A percentile compares a stretch with the other conserved stretches of the same genome.
Conservation (phyloP, 176 grass and related monocot species). For the Eleusine indica region DNA sequence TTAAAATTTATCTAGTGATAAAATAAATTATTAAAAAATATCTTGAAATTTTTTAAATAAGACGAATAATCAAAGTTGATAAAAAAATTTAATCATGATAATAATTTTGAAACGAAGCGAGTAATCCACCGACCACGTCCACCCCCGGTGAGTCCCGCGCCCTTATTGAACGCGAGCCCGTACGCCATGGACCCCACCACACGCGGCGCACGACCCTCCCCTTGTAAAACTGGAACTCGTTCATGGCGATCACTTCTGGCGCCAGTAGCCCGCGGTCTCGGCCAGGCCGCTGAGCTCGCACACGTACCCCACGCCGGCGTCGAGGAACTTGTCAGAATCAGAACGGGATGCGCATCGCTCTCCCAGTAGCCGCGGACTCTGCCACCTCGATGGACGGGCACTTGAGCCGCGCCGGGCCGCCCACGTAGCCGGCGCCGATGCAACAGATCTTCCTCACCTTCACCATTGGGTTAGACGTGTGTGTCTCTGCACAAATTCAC, state of each 20-base stretch:
- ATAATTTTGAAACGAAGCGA: neutral
- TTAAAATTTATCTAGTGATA: too few species aligned
- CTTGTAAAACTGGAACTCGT: conserved; percentile 59
- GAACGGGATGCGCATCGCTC: too few species aligned
- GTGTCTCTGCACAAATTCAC: too few species aligned
- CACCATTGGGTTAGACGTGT: conserved; percentile 1
- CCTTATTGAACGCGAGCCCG: conserved; percentile 65
- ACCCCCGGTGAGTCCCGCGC: conserved; percentile 58
- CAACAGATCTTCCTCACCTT: conserved; percentile 53
- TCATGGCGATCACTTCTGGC: conserved; percentile 56
- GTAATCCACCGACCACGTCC: conserved; percentile 51
- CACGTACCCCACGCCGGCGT: conserved; percentile 59
- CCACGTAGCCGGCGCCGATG: conserved; percentile 65
- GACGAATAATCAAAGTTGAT: too few species aligned
- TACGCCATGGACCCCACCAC: conserved; percentile 62
- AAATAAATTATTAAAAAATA: too few species aligned
- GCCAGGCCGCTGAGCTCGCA: conserved; percentile 52
- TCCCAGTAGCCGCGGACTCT: too few species aligned
- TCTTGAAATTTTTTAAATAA: too few species aligned
- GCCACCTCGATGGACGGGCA: conserved; percentile 53
- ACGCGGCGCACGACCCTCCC: conserved; percentile 52
- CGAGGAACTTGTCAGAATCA: conserved; percentile 13
- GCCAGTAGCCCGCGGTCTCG: conserved; percentile 59
- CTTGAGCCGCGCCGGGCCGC: conserved; percentile 58
- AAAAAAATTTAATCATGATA: too few species aligned